Base-by-base conservation (phyloP, 2,329 filamentous ascomycete species). In the Paracorniculantispora psalliotae region DNA sequence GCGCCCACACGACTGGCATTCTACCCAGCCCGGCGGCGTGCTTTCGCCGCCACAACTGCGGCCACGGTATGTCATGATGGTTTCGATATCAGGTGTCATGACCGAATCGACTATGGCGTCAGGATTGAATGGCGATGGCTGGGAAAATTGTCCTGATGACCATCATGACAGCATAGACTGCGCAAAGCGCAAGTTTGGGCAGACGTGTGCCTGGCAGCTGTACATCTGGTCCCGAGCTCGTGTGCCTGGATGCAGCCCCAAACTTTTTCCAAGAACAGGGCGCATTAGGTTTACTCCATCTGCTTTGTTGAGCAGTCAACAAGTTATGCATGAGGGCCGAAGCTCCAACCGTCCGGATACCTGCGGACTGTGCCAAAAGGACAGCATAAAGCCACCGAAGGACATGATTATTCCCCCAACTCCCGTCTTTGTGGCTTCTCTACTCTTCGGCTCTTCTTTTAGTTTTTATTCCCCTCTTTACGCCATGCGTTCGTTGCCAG, bases 1-100 rank as follows among this genome's bases (percentile, higher is more conserved):
- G 13, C 43, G 23, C 33, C 28, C 39, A 26, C 6, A 15, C 26
- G 41, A 47, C 53, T 56, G 53, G 53, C 37, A 56, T 56, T 56
- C 53, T 47, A 17, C 53, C 30, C 53, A 56, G 53, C 53, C 52
- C 21, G 43, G 43, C 48, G 53, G 53, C 50, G 43, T 43, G 21
- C 23, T 41, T 52, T 53, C 28, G 35, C 50, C 50, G 28, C 35
- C 50, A n/a, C 37, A 2, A 1, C 19, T 12, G 28, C 4, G 15
- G 8, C 9, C 30, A 15, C 33, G 33, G 5, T 4, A 37, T 23
- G 25, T 12, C 50, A 53, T 53, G 10, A 23, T 46, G 37, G n/a
- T n/a, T n/a, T n/a, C n/a, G n/a, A n/a, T n/a, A n/a, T n/a, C n/a
- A n/a, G n/a, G n/a, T n/a, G n/a, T n/a, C 19, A 53, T 53, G 37